Base-by-base conservation (phyloP, 768 basidiomycete genomes). In the Russula lepida region DNA sequence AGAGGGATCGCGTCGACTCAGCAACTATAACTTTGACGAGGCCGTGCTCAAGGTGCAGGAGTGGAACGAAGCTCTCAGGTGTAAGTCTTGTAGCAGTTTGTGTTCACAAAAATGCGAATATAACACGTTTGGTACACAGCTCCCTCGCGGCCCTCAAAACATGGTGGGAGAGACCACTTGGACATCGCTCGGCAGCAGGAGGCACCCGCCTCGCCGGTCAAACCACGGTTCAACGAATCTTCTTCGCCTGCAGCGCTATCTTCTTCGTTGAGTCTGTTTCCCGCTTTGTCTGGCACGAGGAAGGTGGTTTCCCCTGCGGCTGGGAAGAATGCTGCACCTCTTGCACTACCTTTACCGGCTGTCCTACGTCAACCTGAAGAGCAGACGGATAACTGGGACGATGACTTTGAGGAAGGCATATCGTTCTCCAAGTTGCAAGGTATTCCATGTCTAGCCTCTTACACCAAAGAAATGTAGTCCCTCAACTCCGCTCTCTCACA, bases 41-140 rank as follows among this genome's bases (percentile, higher is more conserved):
- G 93, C 90, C 21, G 91, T 99, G 35, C 78, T 92, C 67, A 86
- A 91, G 71, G 95, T 99, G 27, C 95, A 98, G 72, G 92, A 98
- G 73, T 99, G 95, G 95, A 99, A 99, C 68, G 92, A 98, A 71
- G 95, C 95, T 0, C 76, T 98, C 60, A 93, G 91, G 74, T 93
- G 92, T 94, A 71, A 68, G 77, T 68, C 4, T 21, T 50, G 32
- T 19, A 19, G 37, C 4, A 21, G 51, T 63, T 64, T 57, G 58
- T 64, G 49, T 39, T 67, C 15, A 41, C 27, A 58, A 3, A 53
- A 27, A 11, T 4, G 5, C 7, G 21, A 43, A 12, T 44, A 44
- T 21, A 44, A 21, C 21, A 21, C 9, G 43, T 47, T 46, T 53
- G 17, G 0, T 5, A 0, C 12, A 12, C 59, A 90, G 89, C 89